Evolutionary conservation across 495 filamentous ascomycete species (phyloP).

Genomic region (Aspergillus hancockii): DNA sequence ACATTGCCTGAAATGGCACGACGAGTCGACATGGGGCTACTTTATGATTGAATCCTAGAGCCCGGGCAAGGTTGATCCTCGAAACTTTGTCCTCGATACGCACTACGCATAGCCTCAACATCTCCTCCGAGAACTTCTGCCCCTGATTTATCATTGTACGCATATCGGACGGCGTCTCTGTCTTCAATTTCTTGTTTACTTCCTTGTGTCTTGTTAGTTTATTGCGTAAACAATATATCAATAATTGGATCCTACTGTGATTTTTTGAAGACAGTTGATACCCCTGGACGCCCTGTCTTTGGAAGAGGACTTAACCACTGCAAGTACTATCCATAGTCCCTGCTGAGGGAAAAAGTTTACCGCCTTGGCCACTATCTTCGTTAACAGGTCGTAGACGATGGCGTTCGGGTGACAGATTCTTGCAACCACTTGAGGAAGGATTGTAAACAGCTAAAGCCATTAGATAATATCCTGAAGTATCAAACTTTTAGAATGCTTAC

Average conservation of each 20-base stretch:
- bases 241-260: constrained; percentile 30
- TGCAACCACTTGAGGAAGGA: constrained; percentile 87
- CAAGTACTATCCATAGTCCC: constrained; percentile 89
- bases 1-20: constrained; percentile 80
- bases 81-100: constrained; percentile 68
- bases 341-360: constrained; percentile 81
- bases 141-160: constrained; percentile 71
- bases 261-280: constrained; percentile 49
- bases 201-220: constrained; percentile 36
- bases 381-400: constrained; percentile 72
- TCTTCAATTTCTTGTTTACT: constrained; percentile 42
- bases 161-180: constrained; percentile 55
- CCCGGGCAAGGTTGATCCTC: constrained; percentile 68
- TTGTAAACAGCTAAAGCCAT: constrained; percentile 71
- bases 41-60: constrained; percentile 83
- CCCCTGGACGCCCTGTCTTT: constrained; percentile 52
- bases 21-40: constrained; percentile 79
- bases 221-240: background rate
- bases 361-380: constrained; percentile 78
- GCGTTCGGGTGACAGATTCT: constrained; percentile 83
- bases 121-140: constrained; percentile 79
- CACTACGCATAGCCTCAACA: constrained; percentile 77
- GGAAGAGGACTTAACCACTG: constrained; percentile 65
- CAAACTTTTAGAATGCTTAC: constrained; percentile 22
- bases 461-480: constrained; percentile 14